Evolutionary conservation across 2,329 filamentous ascomycete species (phyloP), one percentile per base, ranked within the genome.

Genomic region (Penicillium decumbens): DNA sequence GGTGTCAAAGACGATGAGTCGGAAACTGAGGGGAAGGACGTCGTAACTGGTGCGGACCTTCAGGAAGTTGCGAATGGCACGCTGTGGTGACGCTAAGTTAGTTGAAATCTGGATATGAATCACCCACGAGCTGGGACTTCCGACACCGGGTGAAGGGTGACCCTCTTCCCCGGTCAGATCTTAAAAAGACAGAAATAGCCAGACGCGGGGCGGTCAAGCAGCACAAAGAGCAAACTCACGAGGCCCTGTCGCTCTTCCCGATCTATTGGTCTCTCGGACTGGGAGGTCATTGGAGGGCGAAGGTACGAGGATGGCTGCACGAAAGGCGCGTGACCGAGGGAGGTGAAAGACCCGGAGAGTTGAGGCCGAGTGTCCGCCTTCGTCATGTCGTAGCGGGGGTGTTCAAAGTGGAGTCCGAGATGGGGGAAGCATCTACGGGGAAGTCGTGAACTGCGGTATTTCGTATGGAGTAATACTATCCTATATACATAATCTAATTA

Each of bases 41-140:
- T 98, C 93, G 77, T 98, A 98, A 71, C 91, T 96, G 30, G 89
- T 97, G 66, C 93, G 87, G 61, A 95, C 87, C 72, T 91, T 95
- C 68, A 98, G 84, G 74, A 98, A 98, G 63, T 95, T 88, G 72
- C 93, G 88, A 64, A 97, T 91, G 56, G 88, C 86, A 77, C 85
- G 85, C 91, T 95, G 72, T 58, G 15, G 61, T 51, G 39, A 60
- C 43, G 49, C 57, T 50, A 51, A 45, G 57, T 68, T 63, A 69
- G 64, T 60, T 53, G 55, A 52, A 53, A 56, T 55, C 48, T 49
- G 41, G 57, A 57, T 56, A 45, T 45, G 35, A 47, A 42, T 40
- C 33, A 51, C 49, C 41, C 41, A 52, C 47, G 41, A 47, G 47
- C 37, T 47, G 49, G 43, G 40, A 47, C 44, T 43, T 42, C 54